phyloP scores from a whole-genome alignment of 2,329 filamentous ascomycete genomes.

The Parafenestella ontariensis region DNA sequence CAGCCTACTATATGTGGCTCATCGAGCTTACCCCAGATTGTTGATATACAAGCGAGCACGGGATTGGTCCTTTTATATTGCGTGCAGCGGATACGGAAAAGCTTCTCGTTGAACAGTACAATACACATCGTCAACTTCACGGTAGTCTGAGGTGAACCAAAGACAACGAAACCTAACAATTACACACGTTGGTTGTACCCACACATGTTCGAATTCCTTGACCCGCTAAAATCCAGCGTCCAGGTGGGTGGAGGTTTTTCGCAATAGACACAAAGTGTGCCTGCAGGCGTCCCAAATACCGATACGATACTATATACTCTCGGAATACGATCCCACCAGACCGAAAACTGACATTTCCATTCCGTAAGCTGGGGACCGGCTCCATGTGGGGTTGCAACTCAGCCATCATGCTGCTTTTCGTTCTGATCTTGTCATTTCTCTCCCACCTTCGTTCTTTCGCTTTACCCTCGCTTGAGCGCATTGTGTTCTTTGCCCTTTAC shows the following conservation, averaged over 20 bases:
- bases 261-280: background rate
- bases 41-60: background rate
- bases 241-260: background rate
- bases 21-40: constrained; percentile 1
- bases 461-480: constrained; percentile 2
- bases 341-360: background rate
- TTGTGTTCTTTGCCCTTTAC: background rate
- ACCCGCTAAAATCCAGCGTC: background rate
- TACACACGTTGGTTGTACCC: too few relatives aligned
- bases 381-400: background rate
- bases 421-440: background rate
- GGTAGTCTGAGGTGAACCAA: background rate
- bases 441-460: background rate
- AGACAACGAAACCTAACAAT: background rate
- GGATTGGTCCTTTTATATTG: constrained; percentile 2
- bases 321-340: background rate
- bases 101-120: background rate
- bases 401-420: background rate
- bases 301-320: constrained; percentile 4
- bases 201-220: too few relatives aligned
- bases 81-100: background rate
- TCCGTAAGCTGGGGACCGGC: too few relatives aligned
- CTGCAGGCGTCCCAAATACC: background rate
- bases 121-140: background rate
- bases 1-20: constrained; percentile 9